Base-by-base conservation (phyloP, 257 asterid species). In the Ehretia macrophylla region DNA sequence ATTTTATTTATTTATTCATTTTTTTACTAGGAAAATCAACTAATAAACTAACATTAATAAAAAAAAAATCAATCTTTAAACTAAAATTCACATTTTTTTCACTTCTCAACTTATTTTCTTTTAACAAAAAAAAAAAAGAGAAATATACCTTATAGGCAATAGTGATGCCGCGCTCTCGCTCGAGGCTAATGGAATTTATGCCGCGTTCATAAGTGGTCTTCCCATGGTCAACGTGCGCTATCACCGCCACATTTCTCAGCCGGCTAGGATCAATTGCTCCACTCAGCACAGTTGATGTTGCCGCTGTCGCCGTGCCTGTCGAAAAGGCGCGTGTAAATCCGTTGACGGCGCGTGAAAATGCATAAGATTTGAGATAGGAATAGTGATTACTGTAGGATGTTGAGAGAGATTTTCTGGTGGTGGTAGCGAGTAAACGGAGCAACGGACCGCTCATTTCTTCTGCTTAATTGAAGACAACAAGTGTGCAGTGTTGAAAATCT, bases 211-310 rank as follows among this genome's bases (percentile, higher is more conserved):
- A 17, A 49, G 97, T 93, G 45, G 99, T 93, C 79, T 93, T 88
- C 16, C 99, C 99, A 65, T 93, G 99, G 72, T 93, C 99, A 4
- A 93, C 99, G 56, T 89, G 99, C 44, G 97, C 99, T 50, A 93
- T 93, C 42, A 93, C 99, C 5, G 99, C 97, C 6, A 93, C 96
- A 59, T 93, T 93, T 64, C 99, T 66, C 37, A 93, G 91, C 44
- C 72, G 81, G 52, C 64, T 51, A 0, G 98, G 93, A 21, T 86
- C 98, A 45, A 61, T 71, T 14, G 76, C 51, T 22, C 67, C 63
- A 32, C 70, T 70, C 9, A 75, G 72, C 27, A 75, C 27, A 11
- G 86, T 54, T 38, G 78, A 55, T 18, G 86, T 56, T 18, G 83
- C 32, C 27, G 54, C 54, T 40, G 90, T 67, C 39, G 88, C 76